These are phyloP conservation scores for Phytopythium vexans DNA, from an alignment of 352 stramenopile species.

Conservation along the genomic window DNA sequence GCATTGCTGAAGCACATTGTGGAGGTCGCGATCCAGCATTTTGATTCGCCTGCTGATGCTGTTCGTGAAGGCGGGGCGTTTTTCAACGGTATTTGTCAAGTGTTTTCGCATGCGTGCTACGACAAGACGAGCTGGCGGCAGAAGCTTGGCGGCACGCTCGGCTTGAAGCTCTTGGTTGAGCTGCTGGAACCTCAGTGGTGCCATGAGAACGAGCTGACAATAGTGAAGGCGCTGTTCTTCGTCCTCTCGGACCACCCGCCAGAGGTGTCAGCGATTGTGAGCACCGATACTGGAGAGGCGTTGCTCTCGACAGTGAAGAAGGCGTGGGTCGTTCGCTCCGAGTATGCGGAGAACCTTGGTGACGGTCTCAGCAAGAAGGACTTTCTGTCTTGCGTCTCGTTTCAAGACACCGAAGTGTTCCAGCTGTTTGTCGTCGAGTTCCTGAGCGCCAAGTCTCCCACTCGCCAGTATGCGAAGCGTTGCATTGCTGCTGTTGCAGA, in stretches of 20 bases:
- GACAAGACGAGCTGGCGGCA: slow-evolving; percentile 83
- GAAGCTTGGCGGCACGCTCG: slow-evolving; percentile 77
- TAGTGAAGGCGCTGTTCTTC: slow-evolving; percentile 85
- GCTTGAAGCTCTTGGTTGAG: slow-evolving; percentile 66
- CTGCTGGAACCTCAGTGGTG: slow-evolving; percentile 68
- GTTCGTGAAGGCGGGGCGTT: slow-evolving; percentile 61
- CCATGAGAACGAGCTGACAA: slow-evolving; percentile 84
- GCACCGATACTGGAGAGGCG: slow-evolving; percentile 59
- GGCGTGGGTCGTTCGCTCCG: slow-evolving; percentile 40
- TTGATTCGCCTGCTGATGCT: slow-evolving; percentile 29
- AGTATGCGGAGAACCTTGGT: slow-evolving; percentile 31
- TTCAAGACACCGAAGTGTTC: slow-evolving; percentile 84
- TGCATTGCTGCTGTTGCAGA: slow-evolving; percentile 60
- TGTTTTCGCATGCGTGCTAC: slow-evolving; percentile 84
- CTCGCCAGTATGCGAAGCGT: slow-evolving; percentile 65
- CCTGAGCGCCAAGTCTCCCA: slow-evolving; percentile 67
- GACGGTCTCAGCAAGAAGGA: slow-evolving; percentile 48
- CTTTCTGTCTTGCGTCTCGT: slow-evolving; percentile 67
- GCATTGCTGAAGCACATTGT: slow-evolving; percentile 48
- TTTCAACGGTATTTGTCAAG: slow-evolving; percentile 75
- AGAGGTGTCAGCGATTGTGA: slow-evolving; percentile 82
- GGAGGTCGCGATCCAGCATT: slow-evolving; percentile 35
- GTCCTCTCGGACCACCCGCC: slow-evolving; percentile 82
- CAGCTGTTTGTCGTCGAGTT: slow-evolving; percentile 88
- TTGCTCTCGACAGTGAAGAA: slow-evolving; percentile 58